These are phyloP conservation scores for Cladophialophora yegresii DNA, from an alignment of 2,329 filamentous ascomycete genomes.

Conservation along the genomic window DNA sequence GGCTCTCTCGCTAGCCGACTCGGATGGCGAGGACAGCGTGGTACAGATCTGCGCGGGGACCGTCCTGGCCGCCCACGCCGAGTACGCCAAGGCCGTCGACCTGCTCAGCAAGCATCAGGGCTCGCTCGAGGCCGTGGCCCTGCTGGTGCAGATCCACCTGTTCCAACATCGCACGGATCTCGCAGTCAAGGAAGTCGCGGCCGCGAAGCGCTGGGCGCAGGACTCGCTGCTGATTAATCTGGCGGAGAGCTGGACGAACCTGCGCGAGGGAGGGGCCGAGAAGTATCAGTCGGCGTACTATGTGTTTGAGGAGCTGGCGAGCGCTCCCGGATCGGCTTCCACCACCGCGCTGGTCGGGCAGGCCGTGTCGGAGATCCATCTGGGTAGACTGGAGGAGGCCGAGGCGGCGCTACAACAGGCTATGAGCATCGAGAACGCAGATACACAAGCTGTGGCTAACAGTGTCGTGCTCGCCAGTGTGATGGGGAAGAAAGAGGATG, in stretches of 20 bases:
- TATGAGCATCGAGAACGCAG: slow-evolving; percentile 64
- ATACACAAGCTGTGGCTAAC: slow-evolving; percentile 78
- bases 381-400: slow-evolving; percentile 84
- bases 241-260: slow-evolving; percentile 90
- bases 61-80: slow-evolving; percentile 75
- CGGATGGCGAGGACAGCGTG: slow-evolving; percentile 69
- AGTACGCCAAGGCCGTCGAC: slow-evolving; percentile 80
- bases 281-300: slow-evolving; percentile 97
- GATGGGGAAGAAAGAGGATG: slow-evolving; percentile 65
- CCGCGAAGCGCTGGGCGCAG: slow-evolving; percentile 90
- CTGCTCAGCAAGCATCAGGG: slow-evolving; percentile 82
- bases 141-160: slow-evolving; percentile 90
- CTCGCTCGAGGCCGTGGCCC: slow-evolving; percentile 73
- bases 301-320: slow-evolving; percentile 93
- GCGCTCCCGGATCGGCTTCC: slow-evolving; percentile 77
- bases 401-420: slow-evolving; percentile 83
- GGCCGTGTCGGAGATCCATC: slow-evolving; percentile 86
- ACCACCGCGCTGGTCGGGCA: slow-evolving; percentile 78
- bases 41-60: slow-evolving; percentile 84
- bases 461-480: slow-evolving; percentile 76
- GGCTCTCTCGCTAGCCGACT: slow-evolving; percentile 67
- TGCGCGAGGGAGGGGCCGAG: slow-evolving; percentile 88
- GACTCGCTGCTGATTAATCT: slow-evolving; percentile 91
- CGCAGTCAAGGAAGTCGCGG: slow-evolving; percentile 82
- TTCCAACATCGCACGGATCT: slow-evolving; percentile 89